Percentiles rank a stretch among this genome's conserved stretches.
Evolutionary conservation across 768 basidiomycete species (phyloP).

Genomic region (Lactarius quietus): DNA sequence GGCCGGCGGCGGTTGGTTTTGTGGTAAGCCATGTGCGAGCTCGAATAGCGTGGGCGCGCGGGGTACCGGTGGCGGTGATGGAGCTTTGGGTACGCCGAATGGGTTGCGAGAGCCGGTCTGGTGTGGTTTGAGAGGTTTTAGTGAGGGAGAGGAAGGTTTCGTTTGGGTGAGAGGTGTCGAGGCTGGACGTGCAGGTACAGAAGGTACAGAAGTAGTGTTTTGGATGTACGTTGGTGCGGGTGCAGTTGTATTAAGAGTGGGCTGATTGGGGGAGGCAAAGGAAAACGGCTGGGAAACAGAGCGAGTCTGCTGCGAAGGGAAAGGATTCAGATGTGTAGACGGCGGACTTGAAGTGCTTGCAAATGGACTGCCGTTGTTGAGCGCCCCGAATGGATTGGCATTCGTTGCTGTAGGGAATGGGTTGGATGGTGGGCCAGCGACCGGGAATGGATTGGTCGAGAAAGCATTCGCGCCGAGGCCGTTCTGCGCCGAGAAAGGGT

Average conservation of each 20-base stretch:
- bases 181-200: conserved; percentile 54
- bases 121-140: conserved; percentile 75
- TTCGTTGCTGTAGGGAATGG: conserved; percentile 14
- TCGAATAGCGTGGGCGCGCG: conserved; percentile 81
- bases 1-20: conserved; percentile 5
- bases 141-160: conserved; percentile 40
- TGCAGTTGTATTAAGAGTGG: conserved; percentile 10
- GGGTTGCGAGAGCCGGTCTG: conserved; percentile 95
- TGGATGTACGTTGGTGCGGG: conserved; percentile 24
- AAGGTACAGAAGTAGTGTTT: conserved; percentile 19
- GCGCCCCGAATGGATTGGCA: conserved; percentile 14
- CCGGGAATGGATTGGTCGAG: conserved; percentile 16
- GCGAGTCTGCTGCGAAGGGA: conserved; percentile 6
- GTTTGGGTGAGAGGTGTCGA: conserved; percentile 63
- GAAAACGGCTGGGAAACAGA: conserved; percentile 14
- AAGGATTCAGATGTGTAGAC: conserved; percentile 6
- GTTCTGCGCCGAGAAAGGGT: conserved; percentile 21
- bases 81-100: conserved; percentile 71
- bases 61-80: conserved; percentile 57
- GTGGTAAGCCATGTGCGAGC: conserved; percentile 51
- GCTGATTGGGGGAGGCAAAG: conserved; percentile 8
- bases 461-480: conserved; percentile 8
- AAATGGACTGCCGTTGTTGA: background rate
- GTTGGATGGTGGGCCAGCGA: conserved; percentile 3
- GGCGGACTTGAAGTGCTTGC: background rate